Conservation (phyloP, 257 asterid genomes). For the Solanum virginianum region DNA sequence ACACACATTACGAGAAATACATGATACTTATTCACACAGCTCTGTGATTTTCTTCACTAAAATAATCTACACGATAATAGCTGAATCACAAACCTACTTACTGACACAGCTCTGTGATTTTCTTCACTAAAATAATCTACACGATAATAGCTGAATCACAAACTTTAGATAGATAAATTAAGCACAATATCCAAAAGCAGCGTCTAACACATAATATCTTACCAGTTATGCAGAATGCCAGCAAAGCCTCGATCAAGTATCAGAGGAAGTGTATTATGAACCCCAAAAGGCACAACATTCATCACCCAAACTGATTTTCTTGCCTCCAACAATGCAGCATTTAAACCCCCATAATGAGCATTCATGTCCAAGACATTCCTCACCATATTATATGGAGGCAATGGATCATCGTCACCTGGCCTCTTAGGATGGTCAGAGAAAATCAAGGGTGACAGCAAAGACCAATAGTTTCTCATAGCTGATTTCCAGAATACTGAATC, state of each 20-base stretch:
- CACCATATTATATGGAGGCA: constrained; percentile 87
- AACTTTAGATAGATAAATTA: background rate
- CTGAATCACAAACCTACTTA: background rate
- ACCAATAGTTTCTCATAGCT: constrained; percentile 74
- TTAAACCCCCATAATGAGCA: constrained; percentile 81
- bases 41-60: background rate
- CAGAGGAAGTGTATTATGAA: constrained; percentile 60
- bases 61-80: background rate
- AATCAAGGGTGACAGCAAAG: constrained; percentile 86
- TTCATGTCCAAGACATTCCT: constrained; percentile 94
- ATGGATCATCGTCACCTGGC: constrained; percentile 91
- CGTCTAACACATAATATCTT: background rate
- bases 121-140: background rate
- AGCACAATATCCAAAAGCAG: background rate
- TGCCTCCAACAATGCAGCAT: constrained; percentile 55
- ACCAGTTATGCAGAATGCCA: constrained; percentile 87
- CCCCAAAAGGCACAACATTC: constrained; percentile 86
- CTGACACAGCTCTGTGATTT: too few species aligned
- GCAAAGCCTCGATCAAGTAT: constrained; percentile 70
- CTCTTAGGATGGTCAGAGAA: constrained; percentile 97
- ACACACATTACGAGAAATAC: background rate
- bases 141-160: background rate
- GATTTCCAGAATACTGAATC: constrained; percentile 75
- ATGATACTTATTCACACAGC: background rate
- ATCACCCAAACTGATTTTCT: constrained; percentile 83